Base-by-base conservation (phyloP, 345 rosid species). In the Heritiera littoralis region DNA sequence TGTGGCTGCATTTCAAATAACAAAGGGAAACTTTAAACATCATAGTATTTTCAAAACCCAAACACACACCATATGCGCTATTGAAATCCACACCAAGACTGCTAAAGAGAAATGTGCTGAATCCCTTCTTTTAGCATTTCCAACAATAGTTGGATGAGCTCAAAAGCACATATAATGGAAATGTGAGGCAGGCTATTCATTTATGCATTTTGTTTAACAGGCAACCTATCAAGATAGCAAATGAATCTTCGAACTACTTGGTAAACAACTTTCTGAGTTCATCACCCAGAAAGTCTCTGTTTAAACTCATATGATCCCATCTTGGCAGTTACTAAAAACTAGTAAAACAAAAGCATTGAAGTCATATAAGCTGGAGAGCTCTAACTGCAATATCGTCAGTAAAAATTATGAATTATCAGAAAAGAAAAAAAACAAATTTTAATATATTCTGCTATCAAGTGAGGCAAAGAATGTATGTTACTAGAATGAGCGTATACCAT, bases 1-100 rank as follows among this genome's bases (percentile, higher is more conserved):
- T 90, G 93, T 1, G 97, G 97, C 94, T 92, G 89, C 85, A 80
- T 40, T 60, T 69, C 68, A 80, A 49, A 72, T 20, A 60, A 38
- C 18, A 30, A 71, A 15, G 1, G 40, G 5, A 30, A 14, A 71
- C 7, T 3, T 49, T 3, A 13, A 4, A 40, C 13, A 43, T n/a
- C 49, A 40, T 14, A 65, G 18, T 18, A 65, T 32, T 30, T 4
- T 12, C 45, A 30, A 67, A 67, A 13, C 23, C 14, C 54, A 28
- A 14, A 9, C 4, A 3, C 56, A 15, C 28, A 6, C 14, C 40
- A 23, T 23, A 23, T 23, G 28, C 28, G 28, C 28, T 23, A 23
- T 23, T 23, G 28, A 23, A 23, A 23, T 23, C 28, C 2, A 13
- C 7, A 63, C 68, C 14, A 32, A 35, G 43, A 43, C 41, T 32